Evolutionary conservation across 2,329 filamentous ascomycete species (phyloP).

Genomic region (Paraphaeosphaeria minitans): DNA sequence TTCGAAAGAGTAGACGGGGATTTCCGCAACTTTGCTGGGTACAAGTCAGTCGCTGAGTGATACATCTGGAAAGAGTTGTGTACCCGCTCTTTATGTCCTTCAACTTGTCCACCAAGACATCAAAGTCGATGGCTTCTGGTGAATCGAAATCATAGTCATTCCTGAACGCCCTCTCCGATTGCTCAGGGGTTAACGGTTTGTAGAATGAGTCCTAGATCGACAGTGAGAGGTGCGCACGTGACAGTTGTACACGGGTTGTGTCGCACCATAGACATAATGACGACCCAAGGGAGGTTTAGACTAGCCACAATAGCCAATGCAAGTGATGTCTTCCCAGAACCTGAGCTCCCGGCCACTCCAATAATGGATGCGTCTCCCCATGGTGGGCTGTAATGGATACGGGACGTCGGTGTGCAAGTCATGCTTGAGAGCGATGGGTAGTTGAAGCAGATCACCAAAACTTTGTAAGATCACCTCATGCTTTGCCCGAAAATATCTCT

Average conservation of each 20-base stretch:
- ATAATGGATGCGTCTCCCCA: constrained; percentile 98
- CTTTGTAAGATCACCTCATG: constrained; percentile 11
- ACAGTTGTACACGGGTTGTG: constrained; percentile 7
- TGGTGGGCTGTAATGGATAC: constrained; percentile 84
- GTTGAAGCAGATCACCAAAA: background rate
- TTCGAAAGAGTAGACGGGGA: constrained; percentile 93
- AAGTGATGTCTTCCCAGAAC: constrained; percentile 92
- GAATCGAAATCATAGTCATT: constrained; percentile 98
- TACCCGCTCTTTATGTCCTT: constrained; percentile 91
- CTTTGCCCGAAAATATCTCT: background rate
- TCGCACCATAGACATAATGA: constrained; percentile 90
- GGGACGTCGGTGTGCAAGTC: constrained; percentile 27
- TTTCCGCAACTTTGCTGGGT: constrained; percentile 79
- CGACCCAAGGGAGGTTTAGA: constrained; percentile 94
- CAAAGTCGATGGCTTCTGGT: constrained; percentile 93
- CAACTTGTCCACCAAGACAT: constrained; percentile 78
- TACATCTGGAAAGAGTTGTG: constrained; percentile 50
- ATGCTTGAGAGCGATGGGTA: constrained; percentile 21
- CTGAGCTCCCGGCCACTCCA: constrained; percentile 91
- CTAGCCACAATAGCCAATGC: constrained; percentile 89
- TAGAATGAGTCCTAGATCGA: constrained; percentile 87
- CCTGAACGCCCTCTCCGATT: constrained; percentile 78
- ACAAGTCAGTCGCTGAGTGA: constrained; percentile 19
- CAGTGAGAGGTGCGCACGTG: constrained; percentile 32
- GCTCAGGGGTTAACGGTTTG: constrained; percentile 80